Base-by-base conservation (phyloP, 345 rosid species). In the Raphanus raphanistrum region DNA sequence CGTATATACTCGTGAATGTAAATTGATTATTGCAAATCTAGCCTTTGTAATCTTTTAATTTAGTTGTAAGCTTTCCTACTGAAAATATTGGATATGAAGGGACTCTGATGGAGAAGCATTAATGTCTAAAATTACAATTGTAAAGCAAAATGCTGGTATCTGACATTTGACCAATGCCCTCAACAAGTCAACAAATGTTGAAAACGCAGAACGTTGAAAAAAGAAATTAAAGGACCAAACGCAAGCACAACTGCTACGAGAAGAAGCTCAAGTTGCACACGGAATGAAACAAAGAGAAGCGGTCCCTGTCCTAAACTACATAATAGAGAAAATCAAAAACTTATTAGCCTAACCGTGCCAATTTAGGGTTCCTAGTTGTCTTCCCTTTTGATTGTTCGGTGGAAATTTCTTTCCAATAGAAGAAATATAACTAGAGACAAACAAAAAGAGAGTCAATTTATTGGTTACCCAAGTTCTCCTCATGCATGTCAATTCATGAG, bases 261-360 rank as follows among this genome's bases (percentile, higher is more conserved):
- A 64, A 75, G 74, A 26, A 70, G 65, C 71, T 57, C 79, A 66
- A 86, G 75, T 73, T 73, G 70, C 66, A 73, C 60, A 80, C 86
- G 80, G 43, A 84, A 76, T 35, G 63, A 10, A 75, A 25, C 50
- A 9, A 26, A 54, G 26, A 55, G 43, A 67, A 61, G 60, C 43
- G 26, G 66, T 74, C 61, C 45, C 10, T 0, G 61, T 73, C 61
- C 32, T 43, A 68, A 48, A 61, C 36, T 12, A 21, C 16, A 66
- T 0, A 45, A 71, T 41, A 21, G 11, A 35, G 65, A 80, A 54
- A 74, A 63, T 7, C n/a, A 28, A 63, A 73, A 72, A 59, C 32
- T 43, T 21, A 11, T 17, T 45, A 75, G 76, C 72, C 75, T 68
- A 79, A 69, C 32, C 33, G 61, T 63, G 82, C 74, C 82, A 79